Base-by-base conservation (phyloP, 148 eudicot genomes). In the Cornus kousa region DNA sequence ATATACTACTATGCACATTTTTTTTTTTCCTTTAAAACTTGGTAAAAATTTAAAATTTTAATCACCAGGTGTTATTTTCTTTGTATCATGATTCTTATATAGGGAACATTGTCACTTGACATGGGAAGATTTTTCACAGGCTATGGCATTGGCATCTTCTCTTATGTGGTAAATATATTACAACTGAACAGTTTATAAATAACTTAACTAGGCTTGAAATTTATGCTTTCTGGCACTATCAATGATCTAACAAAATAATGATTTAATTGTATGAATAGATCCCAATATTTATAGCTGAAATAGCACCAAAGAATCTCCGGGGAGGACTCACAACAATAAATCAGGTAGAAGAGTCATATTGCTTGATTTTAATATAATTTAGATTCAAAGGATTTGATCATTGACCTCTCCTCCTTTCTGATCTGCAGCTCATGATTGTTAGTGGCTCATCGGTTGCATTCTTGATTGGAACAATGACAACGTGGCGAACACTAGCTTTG, bases 311-410 rank as follows among this genome's bases (percentile, higher is more conserved):
- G 76, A 82, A 92, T 57, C 89, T 92, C 24, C 87, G 97, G 23
- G 98, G 98, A 72, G 97, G 95, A 24, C 90, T 92, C 32, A 87
- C 94, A 32, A 91, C 95, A 28, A 78, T 94, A 22, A 91, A 91
- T 84, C 97, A 92, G 95, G 98, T 94, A 62, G 23, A 32, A 72
- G 46, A 28, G n/a, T 48, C 31, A 22, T 32, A 48, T 32, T 24
- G 19, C 9, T 62, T 20, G 19, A 62, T 6, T 62, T 3, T 17
- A 20, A 62, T 20, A 5, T 14, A 62, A 62, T 62, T 19, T 62
- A 13, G 19, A 57, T 7, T 2, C 12, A 48, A 48, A 19, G 48
- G 19, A 62, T 50, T 23, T 24, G 37, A 68, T 73, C 77, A 53
- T 35, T 35, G 11, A 20, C 48, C 23, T 71, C 62, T 67, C 3